Evolutionary conservation across 2,329 filamentous ascomycete species (phyloP).

Genomic region (Mollisia scopiformis): DNA sequence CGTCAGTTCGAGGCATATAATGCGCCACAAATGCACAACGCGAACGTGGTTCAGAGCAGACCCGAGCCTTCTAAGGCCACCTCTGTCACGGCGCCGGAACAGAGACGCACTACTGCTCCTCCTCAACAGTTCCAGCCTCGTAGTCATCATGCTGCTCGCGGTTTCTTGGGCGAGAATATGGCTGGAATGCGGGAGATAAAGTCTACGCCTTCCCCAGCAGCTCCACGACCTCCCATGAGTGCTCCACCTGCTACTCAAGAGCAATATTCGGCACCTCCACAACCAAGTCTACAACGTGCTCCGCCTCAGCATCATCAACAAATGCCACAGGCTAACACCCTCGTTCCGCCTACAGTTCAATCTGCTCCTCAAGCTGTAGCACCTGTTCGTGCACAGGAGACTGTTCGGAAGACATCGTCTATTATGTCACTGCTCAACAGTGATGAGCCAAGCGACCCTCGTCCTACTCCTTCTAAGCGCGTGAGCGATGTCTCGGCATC

Average conservation of each 20-base stretch:
- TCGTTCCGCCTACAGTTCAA: constrained; percentile 12
- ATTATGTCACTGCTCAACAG: constrained; percentile 63
- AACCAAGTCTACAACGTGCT: constrained; percentile 10
- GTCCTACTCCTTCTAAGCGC: constrained; percentile 35
- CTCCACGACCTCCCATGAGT: constrained; percentile 29
- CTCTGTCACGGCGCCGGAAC: constrained; percentile 18
- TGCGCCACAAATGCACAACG: constrained; percentile 24
- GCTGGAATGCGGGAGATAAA: constrained; percentile 25
- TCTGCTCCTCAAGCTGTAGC: constrained; percentile 38
- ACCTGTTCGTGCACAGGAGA: constrained; percentile 43
- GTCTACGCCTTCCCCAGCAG: constrained; percentile 29
- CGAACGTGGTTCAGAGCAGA: constrained; percentile 26
- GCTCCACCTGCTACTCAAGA: constrained; percentile 31
- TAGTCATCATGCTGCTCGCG: constrained; percentile 26
- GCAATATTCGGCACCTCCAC: constrained; percentile 27
- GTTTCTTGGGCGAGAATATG: constrained; percentile 29
- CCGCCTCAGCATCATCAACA: constrained; percentile 12
- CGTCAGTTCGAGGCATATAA: constrained; percentile 39
- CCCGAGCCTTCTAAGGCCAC: constrained; percentile 25
- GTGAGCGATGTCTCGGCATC: constrained; percentile 28
- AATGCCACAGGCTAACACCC: constrained; percentile 11
- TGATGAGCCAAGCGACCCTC: constrained; percentile 51
- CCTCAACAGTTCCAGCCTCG: constrained; percentile 34
- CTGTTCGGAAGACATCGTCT: constrained; percentile 63
- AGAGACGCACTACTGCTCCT: constrained; percentile 26